These are phyloP conservation scores for Limtongozyma cylindracea DNA, from an alignment of 805 yeast genomes.

Conservation along the genomic window DNA sequence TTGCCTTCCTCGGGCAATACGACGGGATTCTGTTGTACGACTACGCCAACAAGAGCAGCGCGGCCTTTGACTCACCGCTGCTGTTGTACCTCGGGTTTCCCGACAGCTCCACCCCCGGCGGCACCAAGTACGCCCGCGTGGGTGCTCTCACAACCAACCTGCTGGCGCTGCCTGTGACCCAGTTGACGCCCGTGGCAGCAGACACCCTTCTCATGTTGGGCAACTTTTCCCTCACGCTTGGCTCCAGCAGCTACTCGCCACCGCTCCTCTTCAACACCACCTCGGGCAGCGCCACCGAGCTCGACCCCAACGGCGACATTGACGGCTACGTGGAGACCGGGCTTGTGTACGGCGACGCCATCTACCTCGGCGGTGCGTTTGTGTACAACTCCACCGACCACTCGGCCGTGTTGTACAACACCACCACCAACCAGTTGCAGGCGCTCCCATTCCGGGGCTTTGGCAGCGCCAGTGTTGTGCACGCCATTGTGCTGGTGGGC, in stretches of 20 bases:
- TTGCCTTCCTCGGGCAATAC: conserved; percentile 3
- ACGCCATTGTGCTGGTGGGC: conserved; percentile 27
- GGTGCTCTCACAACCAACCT: too few species aligned
- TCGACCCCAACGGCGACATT: conserved; percentile 3
- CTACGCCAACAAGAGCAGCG: conserved; percentile 2
- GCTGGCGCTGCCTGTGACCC: too few species aligned
- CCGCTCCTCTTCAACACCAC: conserved; percentile 13
- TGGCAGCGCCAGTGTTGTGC: conserved; percentile 26
- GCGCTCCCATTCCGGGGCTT: conserved; percentile 60
- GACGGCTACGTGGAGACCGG: conserved; percentile 11
- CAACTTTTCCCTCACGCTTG: conserved; percentile 10
- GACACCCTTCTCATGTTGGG: conserved; percentile 11
- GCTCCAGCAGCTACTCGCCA: conserved; percentile 5
- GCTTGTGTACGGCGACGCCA: conserved; percentile 14
- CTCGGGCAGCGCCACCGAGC: conserved; percentile 5
- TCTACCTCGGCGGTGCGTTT: conserved; percentile 70
- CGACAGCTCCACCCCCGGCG: too few species aligned
- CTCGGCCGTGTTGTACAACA: conserved; percentile 47
- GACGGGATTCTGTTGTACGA: conserved; percentile 3
- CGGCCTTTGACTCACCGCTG: conserved; percentile 1
- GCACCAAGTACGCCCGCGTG: too few species aligned
- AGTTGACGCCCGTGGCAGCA: conserved; percentile 1
- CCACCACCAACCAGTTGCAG: conserved; percentile 11
- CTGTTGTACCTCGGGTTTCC: conserved; percentile 1
- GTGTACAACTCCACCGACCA: conserved; percentile 18